phyloP scores from a whole-genome alignment of 345 rosid genomes.

The Brassica cretica region DNA sequence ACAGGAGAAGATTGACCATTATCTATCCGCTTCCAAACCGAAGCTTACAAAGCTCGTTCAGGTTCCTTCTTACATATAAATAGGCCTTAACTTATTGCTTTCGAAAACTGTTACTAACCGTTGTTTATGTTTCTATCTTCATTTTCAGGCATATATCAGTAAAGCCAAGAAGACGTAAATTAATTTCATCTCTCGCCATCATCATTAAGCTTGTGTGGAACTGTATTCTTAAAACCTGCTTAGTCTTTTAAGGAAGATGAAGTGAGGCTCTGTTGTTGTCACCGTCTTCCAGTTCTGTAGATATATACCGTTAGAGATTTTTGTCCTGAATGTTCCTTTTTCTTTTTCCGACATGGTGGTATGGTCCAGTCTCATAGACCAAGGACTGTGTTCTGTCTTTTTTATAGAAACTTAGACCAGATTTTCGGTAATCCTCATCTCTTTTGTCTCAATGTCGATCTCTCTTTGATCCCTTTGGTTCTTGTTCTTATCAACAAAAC shows the following conservation, averaged over 20 bases:
- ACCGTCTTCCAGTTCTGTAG: conserved; percentile 13
- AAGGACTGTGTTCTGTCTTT: conserved; percentile 13
- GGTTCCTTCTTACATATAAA: conserved; percentile 46
- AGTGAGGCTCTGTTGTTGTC: neutral
- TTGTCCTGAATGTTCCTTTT: neutral
- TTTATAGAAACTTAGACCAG: neutral
- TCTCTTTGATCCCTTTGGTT: neutral
- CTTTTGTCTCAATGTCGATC: conserved; percentile 18
- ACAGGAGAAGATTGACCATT: conserved; percentile 81
- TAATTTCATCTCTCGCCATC: neutral
- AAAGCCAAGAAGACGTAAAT: conserved; percentile 37
- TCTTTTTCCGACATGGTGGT: neutral
- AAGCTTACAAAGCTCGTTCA: conserved; percentile 90
- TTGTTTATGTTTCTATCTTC: conserved; percentile 10
- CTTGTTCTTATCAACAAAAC: neutral
- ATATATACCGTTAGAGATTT: conserved; percentile 21
- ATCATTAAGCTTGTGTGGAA: neutral
- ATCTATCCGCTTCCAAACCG: conserved; percentile 73
- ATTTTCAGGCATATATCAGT: conserved; percentile 37
- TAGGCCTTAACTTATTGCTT: neutral
- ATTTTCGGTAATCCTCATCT: conserved; percentile 6
- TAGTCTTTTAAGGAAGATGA: neutral
- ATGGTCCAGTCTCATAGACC: conserved; percentile 4
- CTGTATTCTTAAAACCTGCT: conserved; percentile 11
- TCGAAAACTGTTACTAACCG: conserved; percentile 1